Conservation (phyloP, 192 early-diverging fungal species). For the Entomortierella chlamydospora region DNA sequence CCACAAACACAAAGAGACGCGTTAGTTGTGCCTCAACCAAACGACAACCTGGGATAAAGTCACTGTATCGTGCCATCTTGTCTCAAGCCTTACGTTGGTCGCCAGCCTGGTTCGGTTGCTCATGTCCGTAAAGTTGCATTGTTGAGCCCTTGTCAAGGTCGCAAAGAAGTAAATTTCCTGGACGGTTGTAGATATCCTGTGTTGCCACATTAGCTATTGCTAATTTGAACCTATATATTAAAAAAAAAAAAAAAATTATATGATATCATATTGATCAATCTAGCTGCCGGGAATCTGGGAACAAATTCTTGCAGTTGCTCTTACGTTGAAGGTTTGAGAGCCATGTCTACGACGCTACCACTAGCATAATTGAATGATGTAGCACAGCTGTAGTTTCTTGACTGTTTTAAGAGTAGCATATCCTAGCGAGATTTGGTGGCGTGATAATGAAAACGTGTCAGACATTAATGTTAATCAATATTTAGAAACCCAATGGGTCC, state of each 20-base stretch:
- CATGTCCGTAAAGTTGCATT: slow-evolving; percentile 27
- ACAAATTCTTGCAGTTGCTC: neutral
- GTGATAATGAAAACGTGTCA: neutral
- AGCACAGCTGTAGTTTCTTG: slow-evolving; percentile 12
- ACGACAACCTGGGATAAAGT: no score
- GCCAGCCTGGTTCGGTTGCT: neutral
- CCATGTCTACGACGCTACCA: slow-evolving; percentile 43
- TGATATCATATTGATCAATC: neutral
- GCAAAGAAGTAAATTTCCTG: slow-evolving; percentile 32
- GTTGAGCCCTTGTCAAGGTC: slow-evolving; percentile 16
- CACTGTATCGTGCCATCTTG: neutral
- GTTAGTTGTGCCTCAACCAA: no score
- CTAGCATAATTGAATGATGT: slow-evolving; percentile 35
- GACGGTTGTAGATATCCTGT: slow-evolving; percentile 38
- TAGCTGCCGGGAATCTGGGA: no score
- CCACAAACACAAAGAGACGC: neutral
- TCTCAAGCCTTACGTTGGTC: neutral
- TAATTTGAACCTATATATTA: slow-evolving; percentile 20
- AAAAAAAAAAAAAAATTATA: neutral
- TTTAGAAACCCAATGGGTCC: no score
- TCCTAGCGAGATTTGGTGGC: slow-evolving; percentile 8
- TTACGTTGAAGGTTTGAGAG: slow-evolving; percentile 25
- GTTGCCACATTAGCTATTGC: slow-evolving; percentile 39
- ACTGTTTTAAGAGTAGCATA: slow-evolving; percentile 1
- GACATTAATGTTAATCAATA: no score